Evolutionary conservation across 1,284 basidiomycete species (phyloP), one percentile per base, ranked within the genome.

Genomic region (Ganoderma lucidum): DNA sequence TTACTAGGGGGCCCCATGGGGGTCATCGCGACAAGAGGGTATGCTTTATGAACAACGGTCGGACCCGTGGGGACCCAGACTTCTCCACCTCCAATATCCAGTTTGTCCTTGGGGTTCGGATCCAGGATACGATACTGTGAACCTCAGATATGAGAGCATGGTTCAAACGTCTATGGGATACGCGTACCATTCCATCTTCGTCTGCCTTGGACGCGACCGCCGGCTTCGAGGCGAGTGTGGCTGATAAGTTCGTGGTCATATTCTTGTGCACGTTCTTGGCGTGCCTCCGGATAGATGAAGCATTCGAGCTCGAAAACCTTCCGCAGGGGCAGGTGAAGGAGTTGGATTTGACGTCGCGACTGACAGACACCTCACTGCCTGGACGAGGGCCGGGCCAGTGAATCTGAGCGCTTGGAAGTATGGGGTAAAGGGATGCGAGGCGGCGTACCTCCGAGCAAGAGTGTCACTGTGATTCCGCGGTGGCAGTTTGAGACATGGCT

Each of bases 401-500:
- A n/a, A n/a, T n/a, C n/a, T n/a, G n/a, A n/a, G n/a, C n/a, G n/a
- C n/a, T n/a, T n/a, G n/a, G n/a, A n/a, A n/a, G n/a, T n/a, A n/a
- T n/a, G n/a, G n/a, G n/a, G n/a, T n/a, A n/a, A n/a, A n/a, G n/a
- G n/a, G n/a, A n/a, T n/a, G n/a, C n/a, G n/a, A n/a, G n/a, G n/a
- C n/a, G n/a, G n/a, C n/a, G n/a, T n/a, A n/a, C n/a, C n/a, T n/a
- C n/a, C n/a, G n/a, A n/a, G n/a, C n/a, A n/a, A n/a, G n/a, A n/a
- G n/a, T n/a, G n/a, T n/a, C n/a, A n/a, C n/a, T n/a, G n/a, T 72
- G n/a, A 23, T 66, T 37, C 64, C 62, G 8, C 48, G 32, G 32
- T 70, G 69, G 3, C 66, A 3, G 32, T 67, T 70, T 10, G 69
- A 68, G 3, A 68, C 64, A 63, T 72, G 67, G 4, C 67, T 66